A percentile compares a stretch with the other conserved stretches of the same genome.
These are phyloP conservation scores for Angomonas deanei DNA, from an alignment of 208 protist genomes.

Conservation along the genomic window DNA sequence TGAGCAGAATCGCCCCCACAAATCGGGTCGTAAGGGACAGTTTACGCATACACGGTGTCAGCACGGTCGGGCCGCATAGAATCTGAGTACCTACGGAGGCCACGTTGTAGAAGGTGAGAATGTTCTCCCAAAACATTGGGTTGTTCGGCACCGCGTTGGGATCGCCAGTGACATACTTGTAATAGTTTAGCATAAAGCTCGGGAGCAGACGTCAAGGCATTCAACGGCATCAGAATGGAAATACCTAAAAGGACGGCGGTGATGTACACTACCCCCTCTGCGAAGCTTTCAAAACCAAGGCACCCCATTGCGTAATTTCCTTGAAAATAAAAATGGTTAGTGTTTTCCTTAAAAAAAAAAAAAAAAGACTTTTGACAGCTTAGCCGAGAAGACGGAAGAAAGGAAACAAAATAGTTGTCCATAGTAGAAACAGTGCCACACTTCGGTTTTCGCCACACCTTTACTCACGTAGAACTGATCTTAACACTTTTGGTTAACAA, in stretches of 20 bases:
- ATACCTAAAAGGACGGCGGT: constrained; percentile 81
- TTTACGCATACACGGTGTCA: constrained; percentile 37
- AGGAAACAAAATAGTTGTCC: background rate
- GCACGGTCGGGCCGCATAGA: constrained; percentile 53
- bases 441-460: too few species aligned
- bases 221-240: constrained; percentile 85
- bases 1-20: constrained; percentile 33
- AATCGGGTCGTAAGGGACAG: constrained; percentile 57
- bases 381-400: too few species aligned
- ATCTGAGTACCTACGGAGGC: constrained; percentile 66
- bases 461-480: too few species aligned
- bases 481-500: too few species aligned
- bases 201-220: constrained; percentile 75
- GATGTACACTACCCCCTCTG: constrained; percentile 62
- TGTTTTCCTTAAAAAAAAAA: constrained; percentile 5
- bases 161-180: constrained; percentile 67
- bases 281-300: constrained; percentile 27
- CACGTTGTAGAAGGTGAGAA: constrained; percentile 76
- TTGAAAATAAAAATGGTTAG: background rate
- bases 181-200: constrained; percentile 78
- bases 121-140: constrained; percentile 60
- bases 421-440: too few species aligned
- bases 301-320: background rate
- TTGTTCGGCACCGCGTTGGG: constrained; percentile 34
- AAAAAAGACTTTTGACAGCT: background rate